Evolutionary conservation across 345 rosid species (phyloP), one percentile per base, ranked within the genome.

Genomic region (Pistacia integerrima): DNA sequence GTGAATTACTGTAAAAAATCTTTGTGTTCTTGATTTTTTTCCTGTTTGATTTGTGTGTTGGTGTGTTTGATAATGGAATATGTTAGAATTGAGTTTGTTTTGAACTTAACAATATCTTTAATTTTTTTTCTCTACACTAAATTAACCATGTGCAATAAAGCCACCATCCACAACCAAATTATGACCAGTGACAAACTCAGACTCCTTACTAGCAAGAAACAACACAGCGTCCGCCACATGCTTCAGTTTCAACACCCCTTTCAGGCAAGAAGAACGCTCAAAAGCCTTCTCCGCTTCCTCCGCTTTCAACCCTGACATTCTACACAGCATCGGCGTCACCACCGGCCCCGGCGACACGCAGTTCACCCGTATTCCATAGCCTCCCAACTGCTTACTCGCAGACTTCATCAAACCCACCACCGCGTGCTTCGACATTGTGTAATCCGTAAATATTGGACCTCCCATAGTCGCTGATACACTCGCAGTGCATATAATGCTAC

Each of bases 401-500:
- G 74, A 80, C 76, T 70, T 64, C 60, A 81, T 76, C 68, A 81
- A 48, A 10, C 82, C 87, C 61, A 76, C 2, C 70, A 84, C 82
- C 9, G 84, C 74, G 22, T 65, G 77, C 74, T 84, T 84, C 12
- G 84, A 81, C 84, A 78, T 76, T 0, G 0, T 3, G 67, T 84
- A 84, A 56, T 84, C 85, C 1, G 80, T 74, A 0, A 16, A 25
- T 11, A 18, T n/a, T 44, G 63, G 76, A 4, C 54, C 48, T 7
- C 82, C 78, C 2, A 36, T 13, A 0, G 44, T 35, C 20, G 77
- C 81, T 12, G 20, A 63, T 12, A 51, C 25, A 63, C 87, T 84
- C 0, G 73, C 79, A 0, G 81, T 84, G 79, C 83, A 81, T 3
- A 84, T 69, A 13, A 79, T 84, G 79, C 85, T 76, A 8, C 87